Evolutionary conservation across 2,329 filamentous ascomycete genomes (phyloP).

Genomic region (Ceratocystis smalleyi): DNA sequence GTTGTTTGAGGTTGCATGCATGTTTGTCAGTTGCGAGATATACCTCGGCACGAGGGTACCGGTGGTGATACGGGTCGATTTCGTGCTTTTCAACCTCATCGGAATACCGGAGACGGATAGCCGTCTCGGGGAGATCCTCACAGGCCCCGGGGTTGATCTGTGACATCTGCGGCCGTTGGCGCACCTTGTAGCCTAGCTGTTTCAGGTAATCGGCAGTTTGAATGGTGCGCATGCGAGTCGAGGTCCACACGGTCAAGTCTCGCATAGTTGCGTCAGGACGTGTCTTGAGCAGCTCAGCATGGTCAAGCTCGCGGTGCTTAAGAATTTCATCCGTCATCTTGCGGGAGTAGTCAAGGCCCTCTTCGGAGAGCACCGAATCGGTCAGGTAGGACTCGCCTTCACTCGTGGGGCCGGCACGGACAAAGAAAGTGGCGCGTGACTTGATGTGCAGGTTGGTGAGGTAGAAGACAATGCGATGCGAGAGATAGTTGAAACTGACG

Average conservation of each 20-base stretch:
- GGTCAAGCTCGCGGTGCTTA: conserved; percentile 70
- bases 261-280: conserved; percentile 55
- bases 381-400: conserved; percentile 85
- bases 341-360: conserved; percentile 64
- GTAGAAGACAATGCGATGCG: conserved; percentile 95
- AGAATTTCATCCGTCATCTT: conserved; percentile 77
- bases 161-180: conserved; percentile 89
- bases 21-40: conserved; percentile 17
- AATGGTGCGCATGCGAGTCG: conserved; percentile 73
- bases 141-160: conserved; percentile 94
- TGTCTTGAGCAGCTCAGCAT: conserved; percentile 48
- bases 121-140: conserved; percentile 76
- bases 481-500: conserved; percentile 88
- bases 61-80: conserved; percentile 87
- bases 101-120: conserved; percentile 67
- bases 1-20: not conserved
- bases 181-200: conserved; percentile 65
- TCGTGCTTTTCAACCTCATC: conserved; percentile 90
- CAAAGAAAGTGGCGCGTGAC: conserved; percentile 83
- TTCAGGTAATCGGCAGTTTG: conserved; percentile 78
- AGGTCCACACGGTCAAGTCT: conserved; percentile 85
- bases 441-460: conserved; percentile 97
- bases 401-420: conserved; percentile 67
- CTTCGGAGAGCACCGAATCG: conserved; percentile 67
- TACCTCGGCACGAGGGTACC: conserved; percentile 88